Evolutionary conservation across 345 rosid genomes (phyloP).

Genomic region (Hevea brasiliensis): DNA sequence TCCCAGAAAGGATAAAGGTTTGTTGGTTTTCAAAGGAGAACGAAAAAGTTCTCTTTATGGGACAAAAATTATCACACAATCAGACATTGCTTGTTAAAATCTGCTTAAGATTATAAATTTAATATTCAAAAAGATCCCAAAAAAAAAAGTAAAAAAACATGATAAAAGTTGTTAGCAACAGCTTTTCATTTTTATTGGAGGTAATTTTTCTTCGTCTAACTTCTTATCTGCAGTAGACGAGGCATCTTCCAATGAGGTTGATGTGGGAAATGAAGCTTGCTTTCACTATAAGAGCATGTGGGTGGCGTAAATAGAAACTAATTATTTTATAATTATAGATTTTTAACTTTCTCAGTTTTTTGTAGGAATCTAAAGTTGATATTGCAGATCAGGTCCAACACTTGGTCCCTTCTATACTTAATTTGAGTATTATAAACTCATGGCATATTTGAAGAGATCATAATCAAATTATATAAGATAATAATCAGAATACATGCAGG

Average conservation of each 20-base stretch:
- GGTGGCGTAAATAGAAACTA: slow-evolving; percentile 17
- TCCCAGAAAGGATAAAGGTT: neutral
- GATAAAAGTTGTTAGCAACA: too few relatives aligned
- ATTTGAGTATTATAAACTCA: neutral
- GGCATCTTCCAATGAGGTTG: too few relatives aligned
- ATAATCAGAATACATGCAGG: neutral
- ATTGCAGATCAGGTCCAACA: slow-evolving; percentile 4
- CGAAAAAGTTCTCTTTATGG: too few relatives aligned
- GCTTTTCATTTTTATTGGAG: too few relatives aligned
- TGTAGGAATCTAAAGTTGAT: slow-evolving; percentile 1
- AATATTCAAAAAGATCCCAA: too few relatives aligned
- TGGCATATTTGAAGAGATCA: neutral
- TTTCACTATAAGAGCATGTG: slow-evolving; percentile 24
- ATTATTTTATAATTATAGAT: neutral
- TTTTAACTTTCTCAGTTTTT: neutral
- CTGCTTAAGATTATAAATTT: too few relatives aligned
- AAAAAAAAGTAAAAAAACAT: too few relatives aligned
- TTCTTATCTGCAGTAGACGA: too few relatives aligned
- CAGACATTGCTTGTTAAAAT: too few relatives aligned
- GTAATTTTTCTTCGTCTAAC: too few relatives aligned
- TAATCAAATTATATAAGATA: neutral
- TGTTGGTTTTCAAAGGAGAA: too few relatives aligned
- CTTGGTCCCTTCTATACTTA: neutral
- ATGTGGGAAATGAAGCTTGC: slow-evolving; percentile 1
- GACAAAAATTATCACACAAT: too few relatives aligned